Conservation (phyloP, 2,329 filamentous ascomycete species). For the Mollisia scopiformis region DNA sequence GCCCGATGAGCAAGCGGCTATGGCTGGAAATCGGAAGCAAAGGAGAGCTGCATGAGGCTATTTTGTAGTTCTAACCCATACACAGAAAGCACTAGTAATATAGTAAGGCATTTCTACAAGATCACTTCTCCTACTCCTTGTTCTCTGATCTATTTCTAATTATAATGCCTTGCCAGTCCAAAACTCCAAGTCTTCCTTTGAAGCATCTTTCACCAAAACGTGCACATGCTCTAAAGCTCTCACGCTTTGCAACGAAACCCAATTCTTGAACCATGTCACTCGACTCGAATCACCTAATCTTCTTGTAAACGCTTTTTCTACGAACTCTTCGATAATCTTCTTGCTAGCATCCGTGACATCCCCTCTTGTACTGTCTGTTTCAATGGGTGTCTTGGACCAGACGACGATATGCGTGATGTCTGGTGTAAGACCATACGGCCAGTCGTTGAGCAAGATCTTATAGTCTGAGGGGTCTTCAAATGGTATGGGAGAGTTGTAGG, state of each 20-base stretch:
- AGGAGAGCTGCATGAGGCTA: constrained; percentile 31
- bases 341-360: constrained; percentile 73
- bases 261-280: constrained; percentile 92
- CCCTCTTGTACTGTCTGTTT: constrained; percentile 70
- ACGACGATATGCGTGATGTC: constrained; percentile 82
- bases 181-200: constrained; percentile 52
- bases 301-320: constrained; percentile 69
- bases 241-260: constrained; percentile 85
- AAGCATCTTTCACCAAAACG: constrained; percentile 64
- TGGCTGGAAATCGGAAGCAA: constrained; percentile 37
- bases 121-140: neutral
- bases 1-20: constrained; percentile 30
- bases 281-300: constrained; percentile 50
- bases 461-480: constrained; percentile 60
- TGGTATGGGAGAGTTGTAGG: constrained; percentile 41
- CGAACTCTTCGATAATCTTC: constrained; percentile 67
- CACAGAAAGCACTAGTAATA: no score
- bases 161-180: constrained; percentile 46
- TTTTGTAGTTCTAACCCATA: neutral
- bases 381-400: constrained; percentile 84
- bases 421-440: constrained; percentile 79
- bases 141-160: neutral
- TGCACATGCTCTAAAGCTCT: constrained; percentile 89
- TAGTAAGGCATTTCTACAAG: neutral
- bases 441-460: constrained; percentile 84